A percentile compares a stretch with the other conserved stretches of the same genome.
phyloP scores from a whole-genome alignment of 1,284 basidiomycete species.

The Termitomyces sp. region DNA sequence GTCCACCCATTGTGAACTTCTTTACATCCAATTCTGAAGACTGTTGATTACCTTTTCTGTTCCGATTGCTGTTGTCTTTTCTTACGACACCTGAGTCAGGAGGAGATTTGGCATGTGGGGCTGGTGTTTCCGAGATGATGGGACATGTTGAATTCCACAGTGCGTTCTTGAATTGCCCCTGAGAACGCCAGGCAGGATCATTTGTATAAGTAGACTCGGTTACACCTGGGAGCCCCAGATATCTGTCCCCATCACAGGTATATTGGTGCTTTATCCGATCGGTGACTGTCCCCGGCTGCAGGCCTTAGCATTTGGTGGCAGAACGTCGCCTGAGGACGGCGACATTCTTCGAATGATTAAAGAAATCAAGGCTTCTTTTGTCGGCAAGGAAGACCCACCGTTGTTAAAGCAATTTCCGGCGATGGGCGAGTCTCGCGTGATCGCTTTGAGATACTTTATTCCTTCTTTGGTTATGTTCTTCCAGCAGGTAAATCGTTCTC shows the following conservation, averaged over 20 bases:
- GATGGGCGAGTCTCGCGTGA: slow-evolving; percentile 41
- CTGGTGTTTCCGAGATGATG: slow-evolving; percentile 30
- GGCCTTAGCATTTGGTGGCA: slow-evolving; percentile 41
- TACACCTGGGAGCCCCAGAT: slow-evolving; percentile 33
- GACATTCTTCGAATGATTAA: slow-evolving; percentile 38
- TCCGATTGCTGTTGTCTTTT: slow-evolving; percentile 29
- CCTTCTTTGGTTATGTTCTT: slow-evolving; percentile 50
- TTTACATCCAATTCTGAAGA: slow-evolving; percentile 13
- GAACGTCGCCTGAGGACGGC: slow-evolving; percentile 35
- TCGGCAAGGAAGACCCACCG: slow-evolving; percentile 35
- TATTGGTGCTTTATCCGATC: slow-evolving; percentile 30
- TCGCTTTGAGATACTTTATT: slow-evolving; percentile 44
- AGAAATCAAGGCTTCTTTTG: slow-evolving; percentile 48
- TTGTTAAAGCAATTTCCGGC: slow-evolving; percentile 33
- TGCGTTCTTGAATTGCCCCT: slow-evolving; percentile 6
- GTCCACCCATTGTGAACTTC: not conserved
- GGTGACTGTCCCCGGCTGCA: slow-evolving; percentile 17
- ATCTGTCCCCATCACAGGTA: slow-evolving; percentile 24
- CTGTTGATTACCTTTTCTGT: slow-evolving; percentile 27
- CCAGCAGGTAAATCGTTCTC: slow-evolving; percentile 31
- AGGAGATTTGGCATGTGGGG: slow-evolving; percentile 35
- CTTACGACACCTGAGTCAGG: slow-evolving; percentile 27
- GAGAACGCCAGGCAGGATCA: not conserved
- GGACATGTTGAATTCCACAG: slow-evolving; percentile 23
- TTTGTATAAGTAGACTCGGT: slow-evolving; percentile 24